Conservation (phyloP, 2,329 filamentous ascomycete species). For the Bipolaris sorokiniana region DNA sequence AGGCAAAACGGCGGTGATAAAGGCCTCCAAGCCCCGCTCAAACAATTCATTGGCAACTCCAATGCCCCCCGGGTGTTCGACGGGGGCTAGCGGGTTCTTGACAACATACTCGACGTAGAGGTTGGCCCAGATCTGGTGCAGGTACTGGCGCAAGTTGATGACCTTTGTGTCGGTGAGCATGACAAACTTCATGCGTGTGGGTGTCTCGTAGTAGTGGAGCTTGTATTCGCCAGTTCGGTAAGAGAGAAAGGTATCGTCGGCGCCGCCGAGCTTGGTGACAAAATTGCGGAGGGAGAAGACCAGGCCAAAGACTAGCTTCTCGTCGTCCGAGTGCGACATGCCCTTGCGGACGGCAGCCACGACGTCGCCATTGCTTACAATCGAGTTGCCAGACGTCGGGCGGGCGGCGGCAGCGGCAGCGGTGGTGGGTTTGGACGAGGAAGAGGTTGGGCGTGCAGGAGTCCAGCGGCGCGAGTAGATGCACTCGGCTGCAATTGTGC, state of each 20-base stretch:
- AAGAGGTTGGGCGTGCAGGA: conserved; percentile 54
- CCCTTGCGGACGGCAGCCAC: conserved; percentile 43
- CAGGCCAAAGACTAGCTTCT: conserved; percentile 96
- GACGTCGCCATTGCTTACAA: conserved; percentile 53
- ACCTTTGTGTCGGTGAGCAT: conserved; percentile 92
- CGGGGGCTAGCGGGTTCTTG: conserved; percentile 67
- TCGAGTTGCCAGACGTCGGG: conserved; percentile 57
- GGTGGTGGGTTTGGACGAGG: conserved; percentile 48
- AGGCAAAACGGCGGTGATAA: conserved; percentile 62
- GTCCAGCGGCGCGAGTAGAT: conserved; percentile 93
- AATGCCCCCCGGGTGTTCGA: conserved; percentile 65
- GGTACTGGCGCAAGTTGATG: conserved; percentile 87
- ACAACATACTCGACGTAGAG: conserved; percentile 92
- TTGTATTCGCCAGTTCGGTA: conserved; percentile 96
- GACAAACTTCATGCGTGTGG: conserved; percentile 92
- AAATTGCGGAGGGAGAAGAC: conserved; percentile 97
- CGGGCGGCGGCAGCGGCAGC: conserved; percentile 41
- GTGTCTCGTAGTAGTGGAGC: conserved; percentile 98
- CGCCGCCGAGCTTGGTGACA: conserved; percentile 90
- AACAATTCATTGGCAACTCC: conserved; percentile 71
- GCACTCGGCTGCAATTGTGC: conserved; percentile 76
- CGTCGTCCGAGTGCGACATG: conserved; percentile 75
- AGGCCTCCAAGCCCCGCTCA: conserved; percentile 73
- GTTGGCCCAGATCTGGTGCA: conserved; percentile 99
- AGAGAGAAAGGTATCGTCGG: conserved; percentile 89